Percentiles rank a stretch among this genome's conserved stretches.
Conservation (phyloP, 192 early-diverging fungal genomes). For the Diversispora eburnea region DNA sequence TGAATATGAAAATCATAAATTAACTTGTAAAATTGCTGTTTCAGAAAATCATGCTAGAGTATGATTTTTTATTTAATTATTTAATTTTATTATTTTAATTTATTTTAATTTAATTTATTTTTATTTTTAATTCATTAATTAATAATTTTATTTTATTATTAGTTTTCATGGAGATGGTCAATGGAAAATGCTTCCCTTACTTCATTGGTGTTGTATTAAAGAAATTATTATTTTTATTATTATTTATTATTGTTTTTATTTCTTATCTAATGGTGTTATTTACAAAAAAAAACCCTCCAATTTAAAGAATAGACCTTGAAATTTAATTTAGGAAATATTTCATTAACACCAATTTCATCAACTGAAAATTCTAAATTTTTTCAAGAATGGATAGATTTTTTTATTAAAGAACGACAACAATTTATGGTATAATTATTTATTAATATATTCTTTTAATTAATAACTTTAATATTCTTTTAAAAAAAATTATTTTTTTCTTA, state of each 20-base stretch:
- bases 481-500: background rate
- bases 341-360: background rate
- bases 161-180: conserved; percentile 5
- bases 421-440: background rate
- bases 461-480: background rate
- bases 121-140: background rate
- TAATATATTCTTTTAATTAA: background rate
- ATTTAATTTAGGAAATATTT: background rate
- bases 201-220: background rate
- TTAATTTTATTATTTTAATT: background rate
- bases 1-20: conserved; percentile 4
- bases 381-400: conserved; percentile 16
- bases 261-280: too few species aligned
- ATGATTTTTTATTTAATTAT: background rate
- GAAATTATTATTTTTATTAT: background rate
- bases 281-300: background rate
- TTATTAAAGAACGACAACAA: conserved; percentile 12
- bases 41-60: background rate
- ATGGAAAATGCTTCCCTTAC: background rate
- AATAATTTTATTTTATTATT: background rate
- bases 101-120: background rate
- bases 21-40: background rate
- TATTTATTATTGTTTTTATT: background rate
- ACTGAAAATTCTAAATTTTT: background rate
- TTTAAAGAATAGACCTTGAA: conserved; percentile 2